phyloP scores from a whole-genome alignment of 2,329 filamentous ascomycete species.

The Arthrobotrys sinensis region DNA sequence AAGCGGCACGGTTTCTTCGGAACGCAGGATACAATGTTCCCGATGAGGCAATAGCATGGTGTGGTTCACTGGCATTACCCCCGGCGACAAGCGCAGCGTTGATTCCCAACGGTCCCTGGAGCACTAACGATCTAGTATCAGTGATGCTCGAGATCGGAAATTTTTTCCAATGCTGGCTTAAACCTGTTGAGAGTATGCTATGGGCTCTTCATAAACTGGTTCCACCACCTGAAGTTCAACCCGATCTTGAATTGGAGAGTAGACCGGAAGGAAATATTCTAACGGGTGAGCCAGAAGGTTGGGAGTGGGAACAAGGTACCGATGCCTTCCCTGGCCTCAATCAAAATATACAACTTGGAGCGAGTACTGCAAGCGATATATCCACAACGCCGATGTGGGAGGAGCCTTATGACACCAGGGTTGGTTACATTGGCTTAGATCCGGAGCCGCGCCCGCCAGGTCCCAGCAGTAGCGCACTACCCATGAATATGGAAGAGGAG shows the following conservation, averaged over 20 bases:
- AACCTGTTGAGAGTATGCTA: neutral
- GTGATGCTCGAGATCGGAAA: neutral
- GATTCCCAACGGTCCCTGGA: neutral
- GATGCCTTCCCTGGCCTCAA: neutral
- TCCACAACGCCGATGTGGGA: neutral
- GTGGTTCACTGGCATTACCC: neutral
- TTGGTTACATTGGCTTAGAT: neutral
- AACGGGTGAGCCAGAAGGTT: neutral
- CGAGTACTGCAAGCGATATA: neutral
- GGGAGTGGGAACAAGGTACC: slow-evolving; percentile 19
- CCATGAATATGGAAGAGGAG: neutral
- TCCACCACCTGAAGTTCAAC: neutral
- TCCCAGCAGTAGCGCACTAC: neutral
- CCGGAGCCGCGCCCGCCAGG: neutral
- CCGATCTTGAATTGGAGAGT: neutral
- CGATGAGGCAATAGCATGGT: neutral
- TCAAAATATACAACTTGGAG: neutral
- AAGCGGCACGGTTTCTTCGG: neutral
- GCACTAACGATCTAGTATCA: neutral
- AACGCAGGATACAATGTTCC: neutral
- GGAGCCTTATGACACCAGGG: neutral
- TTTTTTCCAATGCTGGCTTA: neutral
- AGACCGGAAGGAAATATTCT: slow-evolving; percentile 2
- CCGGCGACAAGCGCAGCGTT: neutral
- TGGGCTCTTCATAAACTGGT: neutral